phyloP scores from a whole-genome alignment of 2,329 filamentous ascomycete genomes.

The Metarhizium guizhouense region DNA sequence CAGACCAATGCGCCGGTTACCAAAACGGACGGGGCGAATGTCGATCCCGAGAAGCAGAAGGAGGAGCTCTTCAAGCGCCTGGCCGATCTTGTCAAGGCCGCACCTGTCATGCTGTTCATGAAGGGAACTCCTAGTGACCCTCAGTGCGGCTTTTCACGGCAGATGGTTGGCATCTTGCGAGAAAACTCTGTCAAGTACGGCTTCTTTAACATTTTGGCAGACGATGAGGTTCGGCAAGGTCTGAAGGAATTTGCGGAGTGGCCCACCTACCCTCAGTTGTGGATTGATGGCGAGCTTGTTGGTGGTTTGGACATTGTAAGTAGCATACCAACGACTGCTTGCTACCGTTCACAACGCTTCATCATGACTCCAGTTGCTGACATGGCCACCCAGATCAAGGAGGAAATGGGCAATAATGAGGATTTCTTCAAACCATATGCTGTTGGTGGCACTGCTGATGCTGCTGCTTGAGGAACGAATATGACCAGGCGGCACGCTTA shows the following conservation, averaged over 20 bases:
- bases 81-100: slow-evolving; percentile 80
- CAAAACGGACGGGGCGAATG: slow-evolving; percentile 32
- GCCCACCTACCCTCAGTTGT: slow-evolving; percentile 95
- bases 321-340: slow-evolving; percentile 9
- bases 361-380: neutral
- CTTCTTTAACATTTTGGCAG: slow-evolving; percentile 97
- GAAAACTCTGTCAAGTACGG: slow-evolving; percentile 92
- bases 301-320: slow-evolving; percentile 93
- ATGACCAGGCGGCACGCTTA: neutral
- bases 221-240: slow-evolving; percentile 93
- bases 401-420: slow-evolving; percentile 76
- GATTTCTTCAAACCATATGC: slow-evolving; percentile 74
- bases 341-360: neutral
- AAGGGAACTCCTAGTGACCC: slow-evolving; percentile 85
- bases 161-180: slow-evolving; percentile 76
- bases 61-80: slow-evolving; percentile 80
- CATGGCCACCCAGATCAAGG: slow-evolving; percentile 62
- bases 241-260: slow-evolving; percentile 97
- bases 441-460: slow-evolving; percentile 35
- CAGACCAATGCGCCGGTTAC: slow-evolving; percentile 26
- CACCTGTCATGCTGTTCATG: slow-evolving; percentile 98
- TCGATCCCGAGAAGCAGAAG: slow-evolving; percentile 54
- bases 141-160: slow-evolving; percentile 87
- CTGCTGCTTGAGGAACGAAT: slow-evolving; percentile 20
- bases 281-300: slow-evolving; percentile 82